Conservation (phyloP, 257 asterid genomes). For the Solanum bulbocastanum region DNA sequence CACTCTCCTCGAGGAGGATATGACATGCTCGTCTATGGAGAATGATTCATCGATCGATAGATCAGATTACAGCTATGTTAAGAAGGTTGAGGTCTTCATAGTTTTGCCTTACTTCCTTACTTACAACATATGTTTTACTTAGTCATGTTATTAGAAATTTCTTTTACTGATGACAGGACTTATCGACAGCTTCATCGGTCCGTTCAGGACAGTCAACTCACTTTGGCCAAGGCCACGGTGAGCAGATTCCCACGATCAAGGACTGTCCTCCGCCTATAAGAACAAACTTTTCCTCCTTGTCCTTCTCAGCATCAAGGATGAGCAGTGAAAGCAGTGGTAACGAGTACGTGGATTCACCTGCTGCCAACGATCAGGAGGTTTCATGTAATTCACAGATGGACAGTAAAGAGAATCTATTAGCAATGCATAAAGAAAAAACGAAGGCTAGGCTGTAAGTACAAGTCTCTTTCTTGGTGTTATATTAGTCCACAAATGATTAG, state of each 20-base stretch:
- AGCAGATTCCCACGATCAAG: background rate
- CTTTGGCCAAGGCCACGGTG: background rate
- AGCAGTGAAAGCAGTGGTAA: slow-evolving; percentile 39
- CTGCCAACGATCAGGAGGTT: slow-evolving; percentile 4
- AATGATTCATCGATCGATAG: slow-evolving; percentile 16
- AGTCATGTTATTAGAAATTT: background rate
- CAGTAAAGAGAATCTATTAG: slow-evolving; percentile 16
- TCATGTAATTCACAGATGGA: slow-evolving; percentile 11
- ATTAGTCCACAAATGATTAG: background rate
- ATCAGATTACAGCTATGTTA: slow-evolving; percentile 13
- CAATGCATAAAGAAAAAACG: slow-evolving; percentile 37
- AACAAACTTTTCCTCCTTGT: background rate
- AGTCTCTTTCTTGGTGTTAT: background rate
- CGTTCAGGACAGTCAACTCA: slow-evolving; percentile 2
- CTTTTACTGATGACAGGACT: slow-evolving; percentile 16
- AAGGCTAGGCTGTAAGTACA: slow-evolving; percentile 26
- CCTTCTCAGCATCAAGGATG: slow-evolving; percentile 23
- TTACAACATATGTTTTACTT: background rate
- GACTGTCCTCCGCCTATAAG: background rate
- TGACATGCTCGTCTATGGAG: slow-evolving; percentile 18
- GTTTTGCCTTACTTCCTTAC: background rate
- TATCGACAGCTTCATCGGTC: slow-evolving; percentile 14
- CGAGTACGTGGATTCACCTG: slow-evolving; percentile 21
- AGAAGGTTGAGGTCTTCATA: background rate
- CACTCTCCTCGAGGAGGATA: slow-evolving; percentile 3